Percentiles rank a stretch among this genome's conserved stretches.
These are phyloP conservation scores for Prillingera fragicola DNA, from an alignment of 1,284 basidiomycete species.

Conservation along the genomic window DNA sequence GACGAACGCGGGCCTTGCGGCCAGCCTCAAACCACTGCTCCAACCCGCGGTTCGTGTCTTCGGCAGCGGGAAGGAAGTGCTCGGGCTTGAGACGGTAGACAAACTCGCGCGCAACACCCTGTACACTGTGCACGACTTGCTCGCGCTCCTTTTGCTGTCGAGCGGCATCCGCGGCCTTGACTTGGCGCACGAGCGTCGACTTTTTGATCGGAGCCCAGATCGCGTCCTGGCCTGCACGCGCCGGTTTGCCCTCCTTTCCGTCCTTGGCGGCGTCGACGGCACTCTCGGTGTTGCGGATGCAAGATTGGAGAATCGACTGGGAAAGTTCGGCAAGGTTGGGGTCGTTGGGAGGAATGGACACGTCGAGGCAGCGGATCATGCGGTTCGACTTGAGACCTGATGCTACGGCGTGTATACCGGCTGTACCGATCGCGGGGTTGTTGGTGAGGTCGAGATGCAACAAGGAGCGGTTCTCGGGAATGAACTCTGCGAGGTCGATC, in stretches of 20 bases:
- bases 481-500: conserved; percentile 91
- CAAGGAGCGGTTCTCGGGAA: conserved; percentile 80
- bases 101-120: conserved; percentile 41
- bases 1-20: conserved; percentile 3
- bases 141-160: conserved; percentile 38
- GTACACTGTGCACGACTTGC: conserved; percentile 32
- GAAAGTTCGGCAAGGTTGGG: conserved; percentile 68
- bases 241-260: conserved; percentile 7
- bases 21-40: conserved; percentile 35
- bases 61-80: conserved; percentile 55
- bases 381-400: conserved; percentile 76
- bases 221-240: conserved; percentile 30
- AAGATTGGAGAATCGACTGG: conserved; percentile 55
- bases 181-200: conserved; percentile 46
- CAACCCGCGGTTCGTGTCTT: conserved; percentile 47
- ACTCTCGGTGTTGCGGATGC: conserved; percentile 80
- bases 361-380: conserved; percentile 82
- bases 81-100: conserved; percentile 52
- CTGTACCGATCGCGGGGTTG: conserved; percentile 71
- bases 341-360: conserved; percentile 84
- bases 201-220: conserved; percentile 52
- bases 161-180: conserved; percentile 45
- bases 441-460: conserved; percentile 82
- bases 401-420: conserved; percentile 85
- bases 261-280: conserved; percentile 38